Conservation (phyloP, 1,139 yeast species). For the Debaryomyces coudertii region DNA sequence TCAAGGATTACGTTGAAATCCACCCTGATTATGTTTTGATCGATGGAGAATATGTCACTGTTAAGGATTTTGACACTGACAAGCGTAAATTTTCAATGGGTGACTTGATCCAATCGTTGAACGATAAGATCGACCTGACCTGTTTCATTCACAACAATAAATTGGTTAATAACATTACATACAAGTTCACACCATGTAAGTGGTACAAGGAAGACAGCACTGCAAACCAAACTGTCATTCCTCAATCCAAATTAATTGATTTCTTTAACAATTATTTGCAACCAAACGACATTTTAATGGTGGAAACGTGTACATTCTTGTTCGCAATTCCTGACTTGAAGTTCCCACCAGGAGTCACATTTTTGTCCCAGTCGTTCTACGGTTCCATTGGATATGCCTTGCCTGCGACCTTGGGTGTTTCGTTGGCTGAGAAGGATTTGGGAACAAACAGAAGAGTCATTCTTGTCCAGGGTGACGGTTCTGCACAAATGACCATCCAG, state of each 20-base stretch:
- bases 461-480: slow-evolving; percentile 85
- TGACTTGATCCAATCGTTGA: slow-evolving; percentile 22
- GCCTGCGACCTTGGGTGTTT: slow-evolving; percentile 82
- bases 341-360: slow-evolving; percentile 54
- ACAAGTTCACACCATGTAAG: slow-evolving; percentile 12
- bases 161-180: slow-evolving; percentile 17
- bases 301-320: slow-evolving; percentile 80
- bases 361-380: slow-evolving; percentile 69
- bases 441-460: slow-evolving; percentile 57
- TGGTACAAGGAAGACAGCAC: not conserved
- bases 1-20: slow-evolving; percentile 30
- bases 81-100: slow-evolving; percentile 25
- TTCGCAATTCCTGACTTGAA: slow-evolving; percentile 68
- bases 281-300: slow-evolving; percentile 66
- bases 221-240: slow-evolving; percentile 23
- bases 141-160: slow-evolving; percentile 13
- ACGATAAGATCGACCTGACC: slow-evolving; percentile 17
- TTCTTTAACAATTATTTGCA: slow-evolving; percentile 42
- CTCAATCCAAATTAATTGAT: slow-evolving; percentile 33
- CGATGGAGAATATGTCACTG: slow-evolving; percentile 25
- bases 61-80: slow-evolving; percentile 23
- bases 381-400: slow-evolving; percentile 87
- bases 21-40: slow-evolving; percentile 40
- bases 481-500: slow-evolving; percentile 88
- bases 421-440: slow-evolving; percentile 65